phyloP scores from a whole-genome alignment of 306 rosid species.

The Prinsepia uniflora region DNA sequence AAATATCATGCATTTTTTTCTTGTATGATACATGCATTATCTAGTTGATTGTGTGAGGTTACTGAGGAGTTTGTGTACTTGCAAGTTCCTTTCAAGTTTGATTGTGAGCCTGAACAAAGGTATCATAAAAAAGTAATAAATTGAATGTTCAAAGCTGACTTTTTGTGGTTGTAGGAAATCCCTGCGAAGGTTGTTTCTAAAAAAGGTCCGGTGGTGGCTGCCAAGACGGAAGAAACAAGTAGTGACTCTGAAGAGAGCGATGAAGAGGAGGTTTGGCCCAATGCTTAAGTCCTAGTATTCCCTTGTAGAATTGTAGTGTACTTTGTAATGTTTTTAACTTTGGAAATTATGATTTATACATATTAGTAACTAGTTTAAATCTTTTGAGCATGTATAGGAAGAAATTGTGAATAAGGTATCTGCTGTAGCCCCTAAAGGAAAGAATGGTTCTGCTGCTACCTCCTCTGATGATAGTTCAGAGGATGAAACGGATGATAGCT shows the following conservation, averaged over 20 bases:
- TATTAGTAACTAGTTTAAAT: neutral
- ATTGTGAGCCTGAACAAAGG: neutral
- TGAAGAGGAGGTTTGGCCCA: slow-evolving; percentile 16
- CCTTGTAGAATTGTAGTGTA: neutral
- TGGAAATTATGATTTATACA: neutral
- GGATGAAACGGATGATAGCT: slow-evolving; percentile 2
- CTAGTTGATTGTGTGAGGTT: too few relatives aligned
- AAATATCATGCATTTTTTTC: too few relatives aligned
- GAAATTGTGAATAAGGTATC: slow-evolving; percentile 9
- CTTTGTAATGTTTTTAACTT: neutral
- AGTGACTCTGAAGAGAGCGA: slow-evolving; percentile 32
- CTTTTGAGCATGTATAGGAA: neutral
- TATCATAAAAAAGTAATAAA: neutral
- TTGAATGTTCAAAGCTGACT: neutral
- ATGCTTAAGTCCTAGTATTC: neutral
- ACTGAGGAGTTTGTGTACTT: neutral
- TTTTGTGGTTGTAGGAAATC: slow-evolving; percentile 2
- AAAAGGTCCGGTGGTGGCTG: slow-evolving; percentile 5
- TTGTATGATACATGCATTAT: too few relatives aligned
- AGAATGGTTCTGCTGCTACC: neutral
- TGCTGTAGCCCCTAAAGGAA: neutral
- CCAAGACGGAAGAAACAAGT: slow-evolving; percentile 15
- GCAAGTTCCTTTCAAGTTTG: neutral
- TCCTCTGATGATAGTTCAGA: neutral
- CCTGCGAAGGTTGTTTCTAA: slow-evolving; percentile 13